A percentile compares a stretch with the other conserved stretches of the same genome.
These are phyloP conservation scores for Medicago lupulina DNA, from an alignment of 306 rosid genomes.

Conservation along the genomic window DNA sequence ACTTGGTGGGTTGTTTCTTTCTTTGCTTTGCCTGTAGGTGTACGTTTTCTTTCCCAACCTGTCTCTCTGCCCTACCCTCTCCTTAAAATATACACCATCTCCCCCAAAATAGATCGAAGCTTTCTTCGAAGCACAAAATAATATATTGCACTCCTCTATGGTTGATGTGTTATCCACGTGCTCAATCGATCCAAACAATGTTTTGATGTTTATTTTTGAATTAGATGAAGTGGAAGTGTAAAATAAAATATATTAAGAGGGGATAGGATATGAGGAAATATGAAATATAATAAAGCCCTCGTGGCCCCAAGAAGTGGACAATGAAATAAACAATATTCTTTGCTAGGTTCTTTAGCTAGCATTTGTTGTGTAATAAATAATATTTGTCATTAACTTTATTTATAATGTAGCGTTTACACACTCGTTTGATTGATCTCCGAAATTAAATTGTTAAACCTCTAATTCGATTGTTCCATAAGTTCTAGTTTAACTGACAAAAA, in stretches of 20 bases:
- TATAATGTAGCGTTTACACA: too few species aligned
- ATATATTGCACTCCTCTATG: not conserved
- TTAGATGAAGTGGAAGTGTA: not conserved
- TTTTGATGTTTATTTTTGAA: not conserved
- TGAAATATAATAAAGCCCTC: not conserved
- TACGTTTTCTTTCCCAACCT: not conserved
- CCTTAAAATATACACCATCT: not conserved
- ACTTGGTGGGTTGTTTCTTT: constrained; percentile 26
- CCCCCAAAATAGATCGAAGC: not conserved
- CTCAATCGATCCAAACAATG: not conserved
- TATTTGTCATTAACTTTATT: too few species aligned
- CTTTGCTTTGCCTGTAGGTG: constrained; percentile 21
- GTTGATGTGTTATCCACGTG: not conserved
- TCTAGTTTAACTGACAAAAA: too few species aligned
- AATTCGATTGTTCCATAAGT: too few species aligned
- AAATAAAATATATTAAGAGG: not conserved
- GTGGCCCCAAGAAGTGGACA: not conserved
- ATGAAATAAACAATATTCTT: not conserved
- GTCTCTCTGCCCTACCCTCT: constrained; percentile 1
- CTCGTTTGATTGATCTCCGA: too few species aligned
- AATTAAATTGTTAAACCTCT: too few species aligned
- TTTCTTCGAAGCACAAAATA: not conserved
- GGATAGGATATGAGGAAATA: not conserved
- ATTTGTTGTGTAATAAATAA: not conserved
- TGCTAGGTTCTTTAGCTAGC: not conserved